Evolutionary conservation across 805 yeast species (phyloP).

Genomic region (Candida oleophila): DNA sequence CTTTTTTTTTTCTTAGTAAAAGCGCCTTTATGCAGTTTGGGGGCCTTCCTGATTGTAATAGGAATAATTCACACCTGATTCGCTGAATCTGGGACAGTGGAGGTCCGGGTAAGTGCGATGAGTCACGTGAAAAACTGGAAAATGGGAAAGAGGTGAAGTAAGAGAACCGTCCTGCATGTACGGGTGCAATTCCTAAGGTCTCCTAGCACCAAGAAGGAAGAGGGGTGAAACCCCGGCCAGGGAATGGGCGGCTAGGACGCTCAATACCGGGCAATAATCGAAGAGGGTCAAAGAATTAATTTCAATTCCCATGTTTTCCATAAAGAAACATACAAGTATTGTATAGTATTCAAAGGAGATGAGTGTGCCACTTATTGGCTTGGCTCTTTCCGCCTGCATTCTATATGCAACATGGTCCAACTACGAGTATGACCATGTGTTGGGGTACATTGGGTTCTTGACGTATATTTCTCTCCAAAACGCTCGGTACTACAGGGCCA

Average conservation of each 20-base stretch:
- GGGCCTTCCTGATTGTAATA: conserved; percentile 6
- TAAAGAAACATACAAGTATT: too few relatives aligned
- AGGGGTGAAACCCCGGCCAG: too few relatives aligned
- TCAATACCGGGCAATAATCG: too few relatives aligned
- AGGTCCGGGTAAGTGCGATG: conserved; percentile 9
- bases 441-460: not conserved
- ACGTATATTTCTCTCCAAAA: not conserved
- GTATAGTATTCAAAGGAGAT: too few relatives aligned
- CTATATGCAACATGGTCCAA: not conserved
- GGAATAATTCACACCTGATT: conserved; percentile 27
- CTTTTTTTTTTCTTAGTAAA: conserved; percentile 2
- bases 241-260: too few relatives aligned
- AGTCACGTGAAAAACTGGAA: not conserved
- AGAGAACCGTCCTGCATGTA: not conserved
- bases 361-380: not conserved
- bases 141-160: not conserved
- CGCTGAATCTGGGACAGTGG: conserved; percentile 16
- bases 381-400: not conserved
- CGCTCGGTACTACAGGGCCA: not conserved
- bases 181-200: not conserved
- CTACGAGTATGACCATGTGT: not conserved
- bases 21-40: conserved; percentile 2
- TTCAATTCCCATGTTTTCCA: too few relatives aligned
- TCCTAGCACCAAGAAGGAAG: too few relatives aligned
- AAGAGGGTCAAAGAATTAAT: too few relatives aligned